Conservation (phyloP, 495 filamentous ascomycete genomes). For the Zalerion maritima region DNA sequence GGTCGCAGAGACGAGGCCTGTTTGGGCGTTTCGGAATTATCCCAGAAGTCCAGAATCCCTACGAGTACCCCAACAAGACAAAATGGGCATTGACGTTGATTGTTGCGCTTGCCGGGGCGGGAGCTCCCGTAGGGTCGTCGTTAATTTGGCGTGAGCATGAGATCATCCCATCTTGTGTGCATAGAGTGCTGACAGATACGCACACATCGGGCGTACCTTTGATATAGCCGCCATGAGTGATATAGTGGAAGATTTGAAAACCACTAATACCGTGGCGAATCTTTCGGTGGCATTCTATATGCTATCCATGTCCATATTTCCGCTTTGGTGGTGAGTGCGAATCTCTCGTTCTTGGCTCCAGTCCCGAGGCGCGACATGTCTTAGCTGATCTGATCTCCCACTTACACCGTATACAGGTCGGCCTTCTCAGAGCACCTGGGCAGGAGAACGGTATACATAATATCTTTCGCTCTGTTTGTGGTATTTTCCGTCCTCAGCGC, state of each 20-base stretch:
- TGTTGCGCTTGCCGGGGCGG: slow-evolving; percentile 58
- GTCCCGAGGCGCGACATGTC: too few relatives aligned
- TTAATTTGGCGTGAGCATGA: slow-evolving; percentile 62
- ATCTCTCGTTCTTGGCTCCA: neutral
- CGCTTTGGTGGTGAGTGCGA: slow-evolving; percentile 63
- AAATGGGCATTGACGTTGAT: slow-evolving; percentile 84
- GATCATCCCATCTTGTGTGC: slow-evolving; percentile 4
- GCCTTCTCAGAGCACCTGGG: slow-evolving; percentile 75
- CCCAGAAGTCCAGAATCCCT: slow-evolving; percentile 68
- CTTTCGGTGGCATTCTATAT: slow-evolving; percentile 78
- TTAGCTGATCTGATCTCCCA: neutral
- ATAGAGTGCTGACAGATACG: neutral
- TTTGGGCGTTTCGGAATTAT: slow-evolving; percentile 58
- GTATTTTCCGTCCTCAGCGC: slow-evolving; percentile 63
- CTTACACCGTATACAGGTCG: slow-evolving; percentile 24
- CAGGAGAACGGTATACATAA: slow-evolving; percentile 70
- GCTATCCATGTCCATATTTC: slow-evolving; percentile 81
- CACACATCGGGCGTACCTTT: slow-evolving; percentile 3
- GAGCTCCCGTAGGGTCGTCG: slow-evolving; percentile 71
- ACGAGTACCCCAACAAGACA: slow-evolving; percentile 50
- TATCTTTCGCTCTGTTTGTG: slow-evolving; percentile 68
- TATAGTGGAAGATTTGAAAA: slow-evolving; percentile 49
- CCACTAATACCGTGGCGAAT: slow-evolving; percentile 61
- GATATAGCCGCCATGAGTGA: slow-evolving; percentile 52
- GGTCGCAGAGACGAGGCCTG: slow-evolving; percentile 56